Evolutionary conservation across 1,139 yeast genomes (phyloP), one percentile per base, ranked within the genome.

Genomic region (Saccharomyces pastorianus): DNA sequence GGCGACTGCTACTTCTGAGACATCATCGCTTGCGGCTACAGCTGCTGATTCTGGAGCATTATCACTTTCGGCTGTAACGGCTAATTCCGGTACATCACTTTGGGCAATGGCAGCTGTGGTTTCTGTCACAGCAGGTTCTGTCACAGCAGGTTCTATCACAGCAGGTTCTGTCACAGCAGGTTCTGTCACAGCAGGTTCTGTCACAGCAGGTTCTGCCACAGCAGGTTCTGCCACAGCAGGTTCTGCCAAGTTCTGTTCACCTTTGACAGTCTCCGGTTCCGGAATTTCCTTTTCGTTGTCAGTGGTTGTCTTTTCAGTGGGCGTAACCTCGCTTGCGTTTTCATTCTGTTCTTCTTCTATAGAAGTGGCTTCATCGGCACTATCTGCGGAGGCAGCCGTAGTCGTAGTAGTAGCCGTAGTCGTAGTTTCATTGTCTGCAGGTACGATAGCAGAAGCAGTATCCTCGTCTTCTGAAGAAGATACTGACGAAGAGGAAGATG

Each of bases 1-100:
- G 2, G 23, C 23, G 23, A 20, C 23, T 20, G 23, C 23, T 20
- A 2, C 23, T 20, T 20, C 23, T 20, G 23, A 3, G 2, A 20
- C 23, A 2, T 20, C 23, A 20, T 20, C 23, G 2, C 23, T 20
- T 20, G 23, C 23, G 23, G 23, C 23, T 7, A 42, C 49, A 25
- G 46, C 49, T 20, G 48, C 57, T 20, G 49, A 41, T 17, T 54
- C 56, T 8, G 44, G 38, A 17, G 50, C 23, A 20, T 20, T 50
- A 3, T 42, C 27, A 13, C 34, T 51, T 23, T 53, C 48, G n/a
- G 42, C 8, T 7, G 13, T 17, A 34, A 7, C 42, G 11, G 42
- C 23, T 6, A 4, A 5, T 17, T 34, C 42, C 14, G 42, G 42
- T 3, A 17, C 23, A 14, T 34, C 11, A 17, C 7, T 48, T 38